A percentile compares a stretch with the other conserved stretches of the same genome.
These are phyloP conservation scores for Artemisia annua DNA, from an alignment of 129 eudicot species.

Conservation along the genomic window DNA sequence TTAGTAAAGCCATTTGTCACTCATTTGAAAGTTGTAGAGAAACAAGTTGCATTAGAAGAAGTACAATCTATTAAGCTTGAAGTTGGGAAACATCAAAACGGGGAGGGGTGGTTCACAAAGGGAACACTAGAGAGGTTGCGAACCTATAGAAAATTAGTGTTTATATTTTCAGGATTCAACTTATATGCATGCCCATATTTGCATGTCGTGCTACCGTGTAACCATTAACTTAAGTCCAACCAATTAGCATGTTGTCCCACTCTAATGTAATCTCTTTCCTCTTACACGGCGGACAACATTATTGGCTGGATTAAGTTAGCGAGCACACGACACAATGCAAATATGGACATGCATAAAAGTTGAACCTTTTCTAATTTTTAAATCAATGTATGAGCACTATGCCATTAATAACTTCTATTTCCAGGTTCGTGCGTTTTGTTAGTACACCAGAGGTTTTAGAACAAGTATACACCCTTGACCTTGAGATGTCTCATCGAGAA, in stretches of 20 bases:
- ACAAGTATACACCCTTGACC: conserved; percentile 38
- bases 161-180: background rate
- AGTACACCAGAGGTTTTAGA: conserved; percentile 89
- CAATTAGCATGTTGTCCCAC: no score
- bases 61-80: conserved; percentile 72
- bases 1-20: conserved; percentile 72
- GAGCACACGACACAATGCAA: no score
- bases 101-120: conserved; percentile 70
- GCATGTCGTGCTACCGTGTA: background rate
- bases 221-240: no score
- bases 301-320: no score
- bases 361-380: no score
- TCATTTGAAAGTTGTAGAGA: conserved; percentile 56
- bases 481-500: conserved; percentile 86
- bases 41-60: conserved; percentile 34
- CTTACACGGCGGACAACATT: no score
- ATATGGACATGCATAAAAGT: no score
- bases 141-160: background rate
- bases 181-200: background rate
- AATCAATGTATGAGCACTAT: no score
- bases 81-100: conserved; percentile 40
- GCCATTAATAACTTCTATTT: background rate
- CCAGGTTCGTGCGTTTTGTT: conserved; percentile 66
- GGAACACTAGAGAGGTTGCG: conserved; percentile 81
- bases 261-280: no score